Evolutionary conservation across 2,329 filamentous ascomycete genomes (phyloP), one percentile per base, ranked within the genome.

Genomic region (Pseudogymnoascus sp.): DNA sequence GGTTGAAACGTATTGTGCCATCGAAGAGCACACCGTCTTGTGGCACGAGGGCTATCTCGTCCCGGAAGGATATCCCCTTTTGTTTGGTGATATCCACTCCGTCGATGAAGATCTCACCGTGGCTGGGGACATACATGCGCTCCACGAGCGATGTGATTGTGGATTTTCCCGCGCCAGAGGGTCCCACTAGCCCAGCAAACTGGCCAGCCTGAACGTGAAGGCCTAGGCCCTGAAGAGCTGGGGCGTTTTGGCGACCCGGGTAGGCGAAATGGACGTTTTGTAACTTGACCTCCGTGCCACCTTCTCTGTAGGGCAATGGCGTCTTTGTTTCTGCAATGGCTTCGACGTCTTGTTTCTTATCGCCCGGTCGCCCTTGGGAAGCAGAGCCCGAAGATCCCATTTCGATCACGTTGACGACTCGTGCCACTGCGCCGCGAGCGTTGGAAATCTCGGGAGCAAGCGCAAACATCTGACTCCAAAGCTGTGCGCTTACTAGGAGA

Each of bases 1-100:
- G 83, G 68, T 90, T 91, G 64, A 91, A 87, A 9, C 83, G 80
- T 15, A 91, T 79, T 1, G 84, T 83, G 19, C 82, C 80, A 70
- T 85, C 83, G 71, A 90, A 91, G 0, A 92, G 78, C 0, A 85
- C 85, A 6, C 89, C 80, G 70, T 92, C 88, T 73, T 92, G 89
- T 4, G 87, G 83, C 0, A 92, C 89, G 0, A 91, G 80, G 1
- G 87, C 86, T 15, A 91, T 77, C 37, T 84, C 76, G 61, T 79
- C 78, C 35, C 89, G 82, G 71, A 90, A 90, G n/a, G 79, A 75
- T 65, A 80, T 80, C 0, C 88, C 79, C 61, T 87, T 83, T 60
- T 90, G 72, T 0, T 77, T 70, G 1, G 77, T 72, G 46, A 91
- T 83, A 67, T 87, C 79, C 60, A 78, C 76, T 6, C 80, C 83